A percentile compares a stretch with the other conserved stretches of the same genome.
phyloP scores from a whole-genome alignment of 2,329 filamentous ascomycete genomes.

The Epichloe scottii region DNA sequence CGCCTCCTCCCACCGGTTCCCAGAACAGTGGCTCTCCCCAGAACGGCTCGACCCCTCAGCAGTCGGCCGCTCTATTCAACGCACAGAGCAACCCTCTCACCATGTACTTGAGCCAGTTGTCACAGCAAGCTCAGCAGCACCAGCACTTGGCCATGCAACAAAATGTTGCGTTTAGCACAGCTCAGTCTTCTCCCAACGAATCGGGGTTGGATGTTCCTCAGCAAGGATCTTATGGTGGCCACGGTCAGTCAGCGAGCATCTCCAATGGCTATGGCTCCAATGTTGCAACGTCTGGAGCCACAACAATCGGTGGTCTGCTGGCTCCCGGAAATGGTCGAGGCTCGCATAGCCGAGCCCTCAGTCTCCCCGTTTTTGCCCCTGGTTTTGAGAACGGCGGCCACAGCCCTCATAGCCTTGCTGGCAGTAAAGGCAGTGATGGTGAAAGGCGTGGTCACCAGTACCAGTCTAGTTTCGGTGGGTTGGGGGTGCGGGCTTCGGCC shows the following conservation, averaged over 20 bases:
- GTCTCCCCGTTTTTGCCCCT: conserved; percentile 61
- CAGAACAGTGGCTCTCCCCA: conserved; percentile 46
- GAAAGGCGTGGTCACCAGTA: conserved; percentile 55
- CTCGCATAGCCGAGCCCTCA: conserved; percentile 71
- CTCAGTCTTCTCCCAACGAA: conserved; percentile 46
- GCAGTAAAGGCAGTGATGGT: conserved; percentile 32
- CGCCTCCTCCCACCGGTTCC: conserved; percentile 46
- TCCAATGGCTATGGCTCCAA: conserved; percentile 49
- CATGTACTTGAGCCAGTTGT: conserved; percentile 80
- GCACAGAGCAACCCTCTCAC: conserved; percentile 79
- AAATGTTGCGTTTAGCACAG: conserved; percentile 66
- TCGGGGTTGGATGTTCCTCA: conserved; percentile 46
- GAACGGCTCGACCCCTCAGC: conserved; percentile 43
- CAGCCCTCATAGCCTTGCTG: conserved; percentile 35
- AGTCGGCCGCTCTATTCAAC: conserved; percentile 65
- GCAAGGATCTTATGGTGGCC: conserved; percentile 47
- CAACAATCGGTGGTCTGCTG: conserved; percentile 64
- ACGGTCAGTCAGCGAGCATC: conserved; percentile 54
- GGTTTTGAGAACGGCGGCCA: conserved; percentile 48
- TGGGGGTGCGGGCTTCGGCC: conserved; percentile 45
- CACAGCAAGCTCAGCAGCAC: conserved; percentile 57
- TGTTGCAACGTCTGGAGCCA: conserved; percentile 41
- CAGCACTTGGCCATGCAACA: conserved; percentile 64
- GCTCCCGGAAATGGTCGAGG: conserved; percentile 53
- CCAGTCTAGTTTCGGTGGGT: conserved; percentile 49